Evolutionary conservation across 1,139 yeast species (phyloP), one percentile per base, ranked within the genome.

Genomic region (Wickerhamomyces sp.): DNA sequence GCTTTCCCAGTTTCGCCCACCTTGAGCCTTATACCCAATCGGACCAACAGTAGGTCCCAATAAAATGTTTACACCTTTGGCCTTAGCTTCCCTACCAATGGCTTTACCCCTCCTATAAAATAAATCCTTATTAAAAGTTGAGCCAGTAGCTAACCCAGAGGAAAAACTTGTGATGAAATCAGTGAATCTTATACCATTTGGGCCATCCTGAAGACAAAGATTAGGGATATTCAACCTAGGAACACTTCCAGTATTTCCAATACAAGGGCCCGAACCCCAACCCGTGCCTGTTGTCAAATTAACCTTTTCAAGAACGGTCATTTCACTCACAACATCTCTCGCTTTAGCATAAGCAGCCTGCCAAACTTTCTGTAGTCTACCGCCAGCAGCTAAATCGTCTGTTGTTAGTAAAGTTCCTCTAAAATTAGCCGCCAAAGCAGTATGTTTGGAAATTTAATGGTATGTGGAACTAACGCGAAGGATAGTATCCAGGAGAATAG

Each of bases 1-100:
- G 27, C 80, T 71, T 58, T 79, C 86, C 81, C 83, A 78, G 58
- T 74, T 76, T 49, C 85, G 64, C 6, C 86, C 85, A 8, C 81
- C 84, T 31, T 72, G 74, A 4, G 83, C 84, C 51, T 76, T 74
- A 31, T 67, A 61, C 0, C 85, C 86, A 37, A 78, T 66, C n/a
- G 85, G 85, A 0, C 83, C 84, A 38, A 77, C 64, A 4, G 69
- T 67, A 1, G 86, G 86, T 1, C 82, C 85, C 30, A 79, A 63
- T 17, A 74, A 65, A 35, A 78, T 65, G 52, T 78, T 73, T 14
- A 74, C 78, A 14, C 84, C 84, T 51, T 78, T 78, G 14, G 58
- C 61, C 43, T 65, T 69, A 47, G 70, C 74, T 51, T 80, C 85
- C 44, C 64, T 61, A 4, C 82, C 86, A 42, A 78, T 60, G 3